Conservation (phyloP, 2,329 filamentous ascomycete genomes). For the Emmonsiellopsis sp. region DNA sequence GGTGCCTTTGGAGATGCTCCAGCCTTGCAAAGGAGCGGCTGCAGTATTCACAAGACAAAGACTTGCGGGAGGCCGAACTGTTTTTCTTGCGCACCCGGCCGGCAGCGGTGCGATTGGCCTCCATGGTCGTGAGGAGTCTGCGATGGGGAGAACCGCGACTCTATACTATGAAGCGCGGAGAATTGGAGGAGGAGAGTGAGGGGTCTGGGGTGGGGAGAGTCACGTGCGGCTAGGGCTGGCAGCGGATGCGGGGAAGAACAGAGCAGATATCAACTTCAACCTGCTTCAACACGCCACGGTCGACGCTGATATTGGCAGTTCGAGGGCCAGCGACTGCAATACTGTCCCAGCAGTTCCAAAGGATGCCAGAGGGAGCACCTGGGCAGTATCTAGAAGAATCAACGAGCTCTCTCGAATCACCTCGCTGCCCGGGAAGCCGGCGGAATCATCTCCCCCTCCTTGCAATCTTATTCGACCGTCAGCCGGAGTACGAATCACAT, state of each 20-base stretch:
- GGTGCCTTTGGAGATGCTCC: conserved; percentile 44
- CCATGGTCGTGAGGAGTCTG: conserved; percentile 20
- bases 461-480: too few relatives aligned
- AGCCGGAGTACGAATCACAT: too few relatives aligned
- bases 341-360: too few relatives aligned
- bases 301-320: too few relatives aligned
- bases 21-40: conserved; percentile 40
- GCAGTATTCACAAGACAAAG: conserved; percentile 40
- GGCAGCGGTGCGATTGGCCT: conserved; percentile 27
- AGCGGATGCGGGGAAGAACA: neutral
- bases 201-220: conserved; percentile 2
- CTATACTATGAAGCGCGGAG: conserved; percentile 5
- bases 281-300: neutral
- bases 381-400: too few relatives aligned
- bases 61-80: conserved; percentile 34
- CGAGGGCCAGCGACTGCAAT: too few relatives aligned
- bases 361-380: too few relatives aligned
- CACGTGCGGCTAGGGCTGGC: neutral
- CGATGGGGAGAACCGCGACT: neutral
- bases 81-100: conserved; percentile 34
- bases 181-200: conserved; percentile 2
- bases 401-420: too few relatives aligned
- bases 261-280: neutral
- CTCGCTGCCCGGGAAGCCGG: too few relatives aligned
- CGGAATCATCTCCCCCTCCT: too few relatives aligned